phyloP scores from a whole-genome alignment of 192 early-diverging fungal species.

The Phycomyces blakesleeanus region DNA sequence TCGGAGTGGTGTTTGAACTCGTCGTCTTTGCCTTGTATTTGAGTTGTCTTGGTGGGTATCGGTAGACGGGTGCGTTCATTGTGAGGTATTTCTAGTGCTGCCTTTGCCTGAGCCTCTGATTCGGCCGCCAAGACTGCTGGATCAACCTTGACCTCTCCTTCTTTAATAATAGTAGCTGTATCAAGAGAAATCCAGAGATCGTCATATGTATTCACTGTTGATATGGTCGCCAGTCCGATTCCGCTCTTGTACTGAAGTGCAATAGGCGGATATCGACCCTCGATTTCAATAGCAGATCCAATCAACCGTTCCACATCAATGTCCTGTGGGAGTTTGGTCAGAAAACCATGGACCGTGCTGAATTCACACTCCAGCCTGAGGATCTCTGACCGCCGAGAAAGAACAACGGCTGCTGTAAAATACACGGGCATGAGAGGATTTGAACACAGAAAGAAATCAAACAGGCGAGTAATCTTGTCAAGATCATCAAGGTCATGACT shows the following conservation, averaged over 20 bases:
- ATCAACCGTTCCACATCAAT: slow-evolving; percentile 41
- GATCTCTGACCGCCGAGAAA: slow-evolving; percentile 39
- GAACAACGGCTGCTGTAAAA: slow-evolving; percentile 43
- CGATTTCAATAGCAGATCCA: slow-evolving; percentile 33
- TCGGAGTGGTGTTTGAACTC: too few species aligned
- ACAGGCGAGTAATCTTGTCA: slow-evolving; percentile 40
- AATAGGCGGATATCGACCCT: slow-evolving; percentile 31
- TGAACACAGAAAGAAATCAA: slow-evolving; percentile 48
- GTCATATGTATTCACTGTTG: slow-evolving; percentile 28
- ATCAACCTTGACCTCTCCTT: too few species aligned
- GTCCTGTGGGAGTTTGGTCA: slow-evolving; percentile 49
- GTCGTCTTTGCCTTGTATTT: too few species aligned
- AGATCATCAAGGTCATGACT: slow-evolving; percentile 48
- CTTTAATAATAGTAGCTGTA: neutral
- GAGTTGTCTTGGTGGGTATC: too few species aligned
- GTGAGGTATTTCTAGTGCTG: too few species aligned
- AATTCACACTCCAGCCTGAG: slow-evolving; percentile 40
- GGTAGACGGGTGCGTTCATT: too few species aligned
- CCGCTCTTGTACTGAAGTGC: slow-evolving; percentile 35
- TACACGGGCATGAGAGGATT: slow-evolving; percentile 52
- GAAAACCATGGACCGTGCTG: slow-evolving; percentile 43
- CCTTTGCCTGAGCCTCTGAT: too few species aligned
- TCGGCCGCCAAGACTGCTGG: too few species aligned
- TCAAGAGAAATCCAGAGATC: neutral
- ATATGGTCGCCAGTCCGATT: slow-evolving; percentile 37